phyloP scores from a whole-genome alignment of 2,329 filamentous ascomycete genomes.

The Botrytis hyacinthi region DNA sequence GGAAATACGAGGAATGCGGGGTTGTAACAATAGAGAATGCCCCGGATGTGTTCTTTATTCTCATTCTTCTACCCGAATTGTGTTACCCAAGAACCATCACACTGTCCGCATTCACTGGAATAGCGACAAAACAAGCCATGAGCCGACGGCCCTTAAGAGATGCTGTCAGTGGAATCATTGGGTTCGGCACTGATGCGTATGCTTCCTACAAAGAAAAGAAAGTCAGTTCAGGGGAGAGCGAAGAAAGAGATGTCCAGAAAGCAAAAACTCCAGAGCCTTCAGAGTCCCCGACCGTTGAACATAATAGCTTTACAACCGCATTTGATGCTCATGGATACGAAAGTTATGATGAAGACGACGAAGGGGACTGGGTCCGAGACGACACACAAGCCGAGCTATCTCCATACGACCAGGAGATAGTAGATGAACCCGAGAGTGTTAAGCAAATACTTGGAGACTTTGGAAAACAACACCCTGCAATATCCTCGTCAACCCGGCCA shows the following conservation, averaged over 20 bases:
- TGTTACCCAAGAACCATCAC: neutral
- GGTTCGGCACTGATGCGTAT: slow-evolving; percentile 4
- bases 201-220: slow-evolving; percentile 15
- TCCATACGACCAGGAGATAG: neutral
- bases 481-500: neutral
- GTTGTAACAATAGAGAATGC: neutral
- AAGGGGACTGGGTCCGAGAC: slow-evolving; percentile 17
- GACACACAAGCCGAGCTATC: slow-evolving; percentile 13
- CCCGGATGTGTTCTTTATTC: neutral
- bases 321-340: neutral
- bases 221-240: neutral
- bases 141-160: neutral
- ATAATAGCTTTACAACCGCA: neutral
- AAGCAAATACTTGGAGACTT: slow-evolving; percentile 11
- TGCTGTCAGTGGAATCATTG: neutral
- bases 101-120: neutral
- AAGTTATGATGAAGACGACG: slow-evolving; percentile 17
- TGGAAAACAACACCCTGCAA: neutral
- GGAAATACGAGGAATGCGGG: slow-evolving; percentile 11
- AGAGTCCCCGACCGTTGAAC: neutral
- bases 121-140: neutral
- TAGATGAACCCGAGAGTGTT: neutral
- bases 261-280: neutral
- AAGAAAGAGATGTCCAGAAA: neutral
- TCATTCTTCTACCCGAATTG: too few relatives aligned